These are phyloP conservation scores for Talaromyces trachyspermus DNA, from an alignment of 495 filamentous ascomycete genomes.

Conservation along the genomic window DNA sequence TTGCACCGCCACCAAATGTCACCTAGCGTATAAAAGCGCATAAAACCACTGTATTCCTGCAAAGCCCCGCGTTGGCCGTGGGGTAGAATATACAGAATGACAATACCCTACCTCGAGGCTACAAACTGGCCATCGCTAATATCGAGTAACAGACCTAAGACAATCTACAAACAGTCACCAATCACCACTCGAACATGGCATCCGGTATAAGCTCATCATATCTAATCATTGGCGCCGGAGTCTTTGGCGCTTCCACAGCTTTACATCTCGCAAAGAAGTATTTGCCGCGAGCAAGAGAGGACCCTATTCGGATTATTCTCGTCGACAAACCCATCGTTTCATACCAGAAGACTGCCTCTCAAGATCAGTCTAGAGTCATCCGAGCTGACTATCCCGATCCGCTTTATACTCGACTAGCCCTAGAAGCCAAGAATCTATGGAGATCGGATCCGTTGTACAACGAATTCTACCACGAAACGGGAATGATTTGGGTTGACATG, in stretches of 20 bases:
- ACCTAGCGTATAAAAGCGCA: too few relatives aligned
- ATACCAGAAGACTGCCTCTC: conserved; percentile 13
- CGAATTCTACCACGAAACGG: conserved; percentile 15
- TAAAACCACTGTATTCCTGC: too few relatives aligned
- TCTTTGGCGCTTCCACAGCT: neutral
- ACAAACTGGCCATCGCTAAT: too few relatives aligned
- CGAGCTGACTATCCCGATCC: conserved; percentile 27
- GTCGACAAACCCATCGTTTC: neutral
- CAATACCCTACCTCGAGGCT: too few relatives aligned
- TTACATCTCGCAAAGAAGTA: neutral
- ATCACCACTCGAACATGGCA: too few relatives aligned
- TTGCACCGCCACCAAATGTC: too few relatives aligned
- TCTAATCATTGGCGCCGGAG: neutral
- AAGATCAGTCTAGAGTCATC: conserved; percentile 30
- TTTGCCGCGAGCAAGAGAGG: neutral
- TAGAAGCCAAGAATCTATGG: conserved; percentile 27
- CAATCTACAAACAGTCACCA: too few relatives aligned
- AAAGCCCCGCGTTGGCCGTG: too few relatives aligned
- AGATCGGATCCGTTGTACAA: conserved; percentile 15
- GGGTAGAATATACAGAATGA: too few relatives aligned
- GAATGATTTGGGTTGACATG: conserved; percentile 7
- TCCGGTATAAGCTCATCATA: neutral
- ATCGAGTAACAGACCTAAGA: too few relatives aligned
- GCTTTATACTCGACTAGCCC: conserved; percentile 23
- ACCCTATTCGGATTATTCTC: neutral